Evolutionary conservation across 305 asterid genomes (phyloP).

Genomic region (Striga hermonthica): DNA sequence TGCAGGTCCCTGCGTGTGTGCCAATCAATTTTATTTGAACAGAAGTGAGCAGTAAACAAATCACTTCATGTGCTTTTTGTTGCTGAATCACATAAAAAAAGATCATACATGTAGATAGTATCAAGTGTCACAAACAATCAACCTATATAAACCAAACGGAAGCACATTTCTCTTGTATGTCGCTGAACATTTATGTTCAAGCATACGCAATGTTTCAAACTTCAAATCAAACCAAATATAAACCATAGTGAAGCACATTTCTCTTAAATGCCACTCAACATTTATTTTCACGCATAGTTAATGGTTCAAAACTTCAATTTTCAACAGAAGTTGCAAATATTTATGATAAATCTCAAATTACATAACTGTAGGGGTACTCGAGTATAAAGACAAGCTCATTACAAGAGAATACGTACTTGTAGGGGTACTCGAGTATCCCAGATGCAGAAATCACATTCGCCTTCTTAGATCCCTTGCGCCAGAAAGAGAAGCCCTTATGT

Average conservation of each 20-base stretch:
- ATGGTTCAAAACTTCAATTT: too few species aligned
- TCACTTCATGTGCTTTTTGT: background rate
- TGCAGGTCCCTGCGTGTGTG: slow-evolving; percentile 78
- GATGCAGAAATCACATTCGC: slow-evolving; percentile 67
- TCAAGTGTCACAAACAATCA: slow-evolving; percentile 10
- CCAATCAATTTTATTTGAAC: slow-evolving; percentile 26
- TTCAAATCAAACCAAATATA: too few species aligned
- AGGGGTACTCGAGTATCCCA: slow-evolving; percentile 77
- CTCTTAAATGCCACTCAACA: too few species aligned
- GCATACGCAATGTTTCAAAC: too few species aligned
- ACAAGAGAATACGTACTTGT: slow-evolving; percentile 55
- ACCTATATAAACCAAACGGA: background rate
- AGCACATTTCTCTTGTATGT: too few species aligned
- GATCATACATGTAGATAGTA: background rate
- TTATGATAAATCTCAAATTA: slow-evolving; percentile 1
- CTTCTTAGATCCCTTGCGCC: slow-evolving; percentile 66
- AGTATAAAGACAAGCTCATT: slow-evolving; percentile 33
- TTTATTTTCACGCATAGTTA: too few species aligned
- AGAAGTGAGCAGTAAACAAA: background rate
- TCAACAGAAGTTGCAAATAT: too few species aligned
- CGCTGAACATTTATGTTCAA: too few species aligned
- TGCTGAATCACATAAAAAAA: background rate
- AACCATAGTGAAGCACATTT: too few species aligned
- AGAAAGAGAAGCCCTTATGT: slow-evolving; percentile 44
- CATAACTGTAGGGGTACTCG: slow-evolving; percentile 87